Evolutionary conservation across 495 filamentous ascomycete genomes (phyloP).

Genomic region (Stereocaulon alpinum): DNA sequence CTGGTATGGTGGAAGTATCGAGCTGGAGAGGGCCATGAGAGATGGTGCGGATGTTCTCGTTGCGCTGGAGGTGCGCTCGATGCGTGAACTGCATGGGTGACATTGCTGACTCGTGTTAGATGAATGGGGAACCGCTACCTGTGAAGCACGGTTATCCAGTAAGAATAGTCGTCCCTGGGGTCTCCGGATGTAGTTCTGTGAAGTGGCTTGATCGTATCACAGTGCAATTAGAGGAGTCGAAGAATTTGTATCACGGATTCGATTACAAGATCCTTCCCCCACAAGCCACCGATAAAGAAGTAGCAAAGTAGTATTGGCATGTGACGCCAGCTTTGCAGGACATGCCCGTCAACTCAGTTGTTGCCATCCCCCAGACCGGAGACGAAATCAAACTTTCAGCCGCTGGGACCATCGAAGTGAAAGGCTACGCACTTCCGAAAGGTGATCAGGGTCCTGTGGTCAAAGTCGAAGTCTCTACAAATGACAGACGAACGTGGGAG

Average conservation of each 20-base stretch:
- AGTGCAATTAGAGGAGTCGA: slow-evolving; percentile 46
- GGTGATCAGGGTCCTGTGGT: slow-evolving; percentile 43
- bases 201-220: slow-evolving; percentile 57
- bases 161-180: slow-evolving; percentile 51
- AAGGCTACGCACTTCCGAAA: slow-evolving; percentile 47
- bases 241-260: slow-evolving; percentile 47
- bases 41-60: slow-evolving; percentile 41
- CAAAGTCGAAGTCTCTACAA: slow-evolving; percentile 41
- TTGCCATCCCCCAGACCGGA: slow-evolving; percentile 37
- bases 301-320: slow-evolving; percentile 45
- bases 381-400: slow-evolving; percentile 28
- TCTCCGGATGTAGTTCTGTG: slow-evolving; percentile 51
- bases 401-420: slow-evolving; percentile 35
- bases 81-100: not conserved
- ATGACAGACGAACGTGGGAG: slow-evolving; percentile 41
- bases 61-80: slow-evolving; percentile 37
- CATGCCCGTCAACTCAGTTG: slow-evolving; percentile 51
- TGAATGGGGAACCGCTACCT: slow-evolving; percentile 48
- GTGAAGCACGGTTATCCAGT: slow-evolving; percentile 52
- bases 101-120: slow-evolving; percentile 24
- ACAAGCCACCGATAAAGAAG: slow-evolving; percentile 38
- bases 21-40: slow-evolving; percentile 37
- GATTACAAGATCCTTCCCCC: slow-evolving; percentile 58
- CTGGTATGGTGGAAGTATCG: slow-evolving; percentile 48
- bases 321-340: slow-evolving; percentile 45